These are phyloP conservation scores for Chiua sp. DNA, from an alignment of 1,284 basidiomycete genomes.

Conservation along the genomic window DNA sequence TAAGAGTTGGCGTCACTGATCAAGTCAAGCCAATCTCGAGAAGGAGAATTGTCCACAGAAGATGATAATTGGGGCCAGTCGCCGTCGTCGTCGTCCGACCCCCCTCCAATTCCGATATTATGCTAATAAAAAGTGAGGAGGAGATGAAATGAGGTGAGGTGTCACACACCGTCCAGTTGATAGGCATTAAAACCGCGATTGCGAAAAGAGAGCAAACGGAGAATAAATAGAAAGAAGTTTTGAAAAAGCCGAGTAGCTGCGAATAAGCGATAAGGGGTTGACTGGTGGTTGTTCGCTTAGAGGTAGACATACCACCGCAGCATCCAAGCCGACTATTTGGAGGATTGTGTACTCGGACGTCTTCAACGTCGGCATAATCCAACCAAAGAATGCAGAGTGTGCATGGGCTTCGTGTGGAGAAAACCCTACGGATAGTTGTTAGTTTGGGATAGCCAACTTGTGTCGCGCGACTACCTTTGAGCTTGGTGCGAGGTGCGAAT, in stretches of 20 bases:
- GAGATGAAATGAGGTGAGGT: neutral
- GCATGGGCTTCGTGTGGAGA: constrained; percentile 90
- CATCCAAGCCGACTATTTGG: constrained; percentile 96
- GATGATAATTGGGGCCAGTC: constrained; percentile 50
- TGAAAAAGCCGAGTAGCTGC: constrained; percentile 93
- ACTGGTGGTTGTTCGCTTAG: neutral
- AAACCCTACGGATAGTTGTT: constrained; percentile 61
- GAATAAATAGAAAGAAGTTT: constrained; percentile 93
- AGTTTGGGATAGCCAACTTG: neutral
- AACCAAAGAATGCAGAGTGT: constrained; percentile 88
- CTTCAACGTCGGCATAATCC: constrained; percentile 91
- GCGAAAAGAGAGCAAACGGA: constrained; percentile 85
- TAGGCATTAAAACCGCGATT: constrained; percentile 82
- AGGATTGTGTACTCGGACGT: constrained; percentile 95
- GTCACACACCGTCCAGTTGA: constrained; percentile 80
- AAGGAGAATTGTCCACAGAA: constrained; percentile 37
- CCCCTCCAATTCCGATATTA: constrained; percentile 72
- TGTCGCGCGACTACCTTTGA: constrained; percentile 70
- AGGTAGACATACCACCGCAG: constrained; percentile 75
- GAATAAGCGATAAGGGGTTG: constrained; percentile 2
- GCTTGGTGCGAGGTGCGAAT: constrained; percentile 92
- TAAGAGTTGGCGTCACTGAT: constrained; percentile 88
- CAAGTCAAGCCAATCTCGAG: constrained; percentile 79
- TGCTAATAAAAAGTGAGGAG: constrained; percentile 52
- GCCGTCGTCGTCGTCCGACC: constrained; percentile 56